Base-by-base conservation (phyloP, 2,329 filamentous ascomycete species). In the Fusarium haematococcum region DNA sequence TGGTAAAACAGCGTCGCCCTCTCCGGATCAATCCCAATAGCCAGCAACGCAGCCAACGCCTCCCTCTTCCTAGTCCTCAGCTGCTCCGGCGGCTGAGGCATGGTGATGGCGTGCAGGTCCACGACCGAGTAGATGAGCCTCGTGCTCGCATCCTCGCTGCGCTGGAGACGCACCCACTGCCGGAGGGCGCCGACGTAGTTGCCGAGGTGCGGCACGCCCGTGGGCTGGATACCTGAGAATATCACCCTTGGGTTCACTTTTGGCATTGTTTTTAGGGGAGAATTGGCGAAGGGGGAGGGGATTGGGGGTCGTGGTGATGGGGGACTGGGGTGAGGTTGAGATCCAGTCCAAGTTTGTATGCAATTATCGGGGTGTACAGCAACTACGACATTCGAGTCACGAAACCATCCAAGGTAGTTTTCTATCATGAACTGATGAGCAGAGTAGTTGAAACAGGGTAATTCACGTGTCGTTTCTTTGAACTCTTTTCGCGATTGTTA, bases 181-280 rank as follows among this genome's bases (percentile, higher is more conserved):
- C 91, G 90, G 65, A 99, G 85, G 18, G 97, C 97, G 30, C 97
- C 97, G 13, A 97, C 89, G 83, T 98, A 99, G 84, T 99, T 99
- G 65, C 97, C 97, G 33, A 99, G 85, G 82, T 99, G 97, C 16
- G 97, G 97, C 27, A 97, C 89, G 39, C 96, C 97, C 0, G 97
- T 99, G 20, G 97, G 97, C 83, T 99, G 97, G 77, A 99, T 99
- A 63, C 95, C 97, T 5, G 97, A 98, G 86, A 99, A 98, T 79
- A 98, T 90, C 68, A 93, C 87, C 65, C 87, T 73, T 33, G 70
- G 73, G 68, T 50, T 63, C 30, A 67, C n/a, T 27, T 63, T 71
- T 5, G 70, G 56, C 68, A 73, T 74, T 6, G 35, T 60, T 39
- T 33, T 30, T n/a, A 25, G 18, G 39, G 5, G 18, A 16, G 9